phyloP scores from a whole-genome alignment of 768 basidiomycete species.

The Termitomyces sp. region DNA sequence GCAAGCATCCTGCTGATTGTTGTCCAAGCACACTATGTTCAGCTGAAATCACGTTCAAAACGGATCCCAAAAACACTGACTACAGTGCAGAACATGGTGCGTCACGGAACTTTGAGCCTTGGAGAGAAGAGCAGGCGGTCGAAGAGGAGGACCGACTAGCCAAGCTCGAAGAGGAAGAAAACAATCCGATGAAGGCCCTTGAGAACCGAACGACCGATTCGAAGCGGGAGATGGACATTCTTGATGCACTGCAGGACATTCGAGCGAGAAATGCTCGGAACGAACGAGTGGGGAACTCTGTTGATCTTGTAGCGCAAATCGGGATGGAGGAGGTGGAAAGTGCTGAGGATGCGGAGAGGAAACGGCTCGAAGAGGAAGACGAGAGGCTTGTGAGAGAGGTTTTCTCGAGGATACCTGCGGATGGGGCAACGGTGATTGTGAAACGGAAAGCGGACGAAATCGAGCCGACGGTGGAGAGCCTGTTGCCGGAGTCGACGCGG shows the following conservation, averaged over 20 bases:
- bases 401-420: conserved; percentile 66
- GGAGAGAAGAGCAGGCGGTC: conserved; percentile 76
- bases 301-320: conserved; percentile 61
- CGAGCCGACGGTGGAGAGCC: conserved; percentile 64
- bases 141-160: conserved; percentile 83
- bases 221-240: conserved; percentile 96
- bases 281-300: conserved; percentile 74
- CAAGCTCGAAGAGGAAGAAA: conserved; percentile 86
- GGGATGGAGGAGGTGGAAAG: conserved; percentile 66
- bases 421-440: conserved; percentile 48
- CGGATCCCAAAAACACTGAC: conserved; percentile 97
- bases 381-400: conserved; percentile 84
- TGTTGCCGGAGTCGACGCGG: conserved; percentile 62
- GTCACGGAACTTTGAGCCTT: conserved; percentile 96
- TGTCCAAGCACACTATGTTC: conserved; percentile 80
- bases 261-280: conserved; percentile 82
- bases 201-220: conserved; percentile 91
- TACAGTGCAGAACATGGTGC: conserved; percentile 94
- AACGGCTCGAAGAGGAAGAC: conserved; percentile 82
- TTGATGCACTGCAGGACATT: conserved; percentile 94
- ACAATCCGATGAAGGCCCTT: conserved; percentile 95
- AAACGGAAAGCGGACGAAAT: conserved; percentile 82
- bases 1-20: conserved; percentile 10
- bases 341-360: conserved; percentile 68
- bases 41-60: conserved; percentile 99